phyloP scores from a whole-genome alignment of 2,329 filamentous ascomycete genomes.

The Myriosclerotinia duriaeana region DNA sequence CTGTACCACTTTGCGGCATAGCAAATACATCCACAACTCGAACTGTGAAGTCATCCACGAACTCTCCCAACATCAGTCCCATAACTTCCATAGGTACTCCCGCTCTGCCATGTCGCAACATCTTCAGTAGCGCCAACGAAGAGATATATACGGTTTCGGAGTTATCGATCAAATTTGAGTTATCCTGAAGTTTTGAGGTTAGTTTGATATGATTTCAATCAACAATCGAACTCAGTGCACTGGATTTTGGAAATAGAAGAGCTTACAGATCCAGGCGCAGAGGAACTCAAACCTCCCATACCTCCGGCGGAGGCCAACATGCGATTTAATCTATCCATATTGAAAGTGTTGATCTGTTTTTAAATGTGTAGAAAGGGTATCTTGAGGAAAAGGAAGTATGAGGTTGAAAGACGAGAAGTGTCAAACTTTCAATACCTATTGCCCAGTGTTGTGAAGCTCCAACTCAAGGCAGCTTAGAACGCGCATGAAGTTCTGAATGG shows the following conservation, averaged over 20 bases:
- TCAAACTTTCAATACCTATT: constrained; percentile 19
- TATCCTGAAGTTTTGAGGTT: constrained; percentile 61
- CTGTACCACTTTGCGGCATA: constrained; percentile 98
- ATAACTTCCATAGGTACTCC: constrained; percentile 99
- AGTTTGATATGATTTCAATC: constrained; percentile 23
- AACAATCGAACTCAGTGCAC: constrained; percentile 20
- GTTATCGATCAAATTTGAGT: constrained; percentile 91
- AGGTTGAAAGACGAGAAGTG: constrained; percentile 15
- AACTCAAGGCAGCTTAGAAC: constrained; percentile 28
- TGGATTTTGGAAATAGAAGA: constrained; percentile 23
- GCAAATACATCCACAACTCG: constrained; percentile 98
- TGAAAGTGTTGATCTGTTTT: constrained; percentile 23
- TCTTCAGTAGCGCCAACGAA: constrained; percentile 93
- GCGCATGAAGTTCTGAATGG: constrained; percentile 19
- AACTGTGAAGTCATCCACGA: constrained; percentile 98
- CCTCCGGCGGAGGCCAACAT: constrained; percentile 77
- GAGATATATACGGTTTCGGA: constrained; percentile 99
- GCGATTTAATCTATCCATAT: constrained; percentile 88
- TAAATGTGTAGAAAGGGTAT: constrained; percentile 10
- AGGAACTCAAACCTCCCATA: constrained; percentile 58
- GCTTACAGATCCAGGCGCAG: constrained; percentile 61
- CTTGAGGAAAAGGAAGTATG: constrained; percentile 4
- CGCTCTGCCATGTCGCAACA: constrained; percentile 94
- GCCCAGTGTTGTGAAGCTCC: constrained; percentile 23
- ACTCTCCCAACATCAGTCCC: constrained; percentile 98